Evolutionary conservation across 225 moss, liverwort and hornwort genomes (phyloP).

Genomic region (Bryum argenteum): DNA sequence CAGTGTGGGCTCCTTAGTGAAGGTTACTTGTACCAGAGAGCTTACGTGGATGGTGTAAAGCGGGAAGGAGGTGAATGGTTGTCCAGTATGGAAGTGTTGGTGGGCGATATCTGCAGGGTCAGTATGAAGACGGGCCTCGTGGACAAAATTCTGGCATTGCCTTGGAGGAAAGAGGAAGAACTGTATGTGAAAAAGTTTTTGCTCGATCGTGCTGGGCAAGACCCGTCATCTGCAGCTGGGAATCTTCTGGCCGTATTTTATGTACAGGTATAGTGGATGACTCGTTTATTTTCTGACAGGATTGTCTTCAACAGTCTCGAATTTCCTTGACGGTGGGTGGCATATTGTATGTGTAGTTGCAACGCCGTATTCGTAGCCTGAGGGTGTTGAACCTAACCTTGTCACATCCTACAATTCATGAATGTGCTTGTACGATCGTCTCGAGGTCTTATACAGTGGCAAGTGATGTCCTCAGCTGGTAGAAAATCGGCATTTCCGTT

Average conservation of each 20-base stretch:
- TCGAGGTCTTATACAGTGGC: background rate
- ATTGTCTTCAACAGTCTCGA: constrained; percentile 1
- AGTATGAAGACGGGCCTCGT: constrained; percentile 55
- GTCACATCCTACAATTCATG: too few relatives aligned
- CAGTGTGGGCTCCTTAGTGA: constrained; percentile 82
- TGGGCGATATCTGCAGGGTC: constrained; percentile 83
- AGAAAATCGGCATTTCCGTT: constrained; percentile 1
- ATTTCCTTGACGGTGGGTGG: constrained; percentile 1
- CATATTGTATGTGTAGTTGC: constrained; percentile 11
- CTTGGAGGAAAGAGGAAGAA: constrained; percentile 93
- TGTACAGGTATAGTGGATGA: constrained; percentile 61
- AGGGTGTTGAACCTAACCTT: too few relatives aligned
- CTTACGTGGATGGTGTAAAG: constrained; percentile 74
- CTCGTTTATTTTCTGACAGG: constrained; percentile 1
- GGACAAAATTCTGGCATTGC: constrained; percentile 79
- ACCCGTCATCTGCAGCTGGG: constrained; percentile 78
- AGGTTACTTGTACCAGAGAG: constrained; percentile 84
- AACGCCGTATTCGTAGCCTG: background rate
- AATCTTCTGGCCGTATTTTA: constrained; percentile 85
- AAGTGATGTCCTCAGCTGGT: constrained; percentile 23
- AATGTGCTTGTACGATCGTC: background rate
- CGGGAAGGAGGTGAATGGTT: constrained; percentile 72
- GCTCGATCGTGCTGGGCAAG: constrained; percentile 77
- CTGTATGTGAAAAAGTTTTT: constrained; percentile 75
- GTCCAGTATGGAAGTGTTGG: constrained; percentile 69